phyloP scores from a whole-genome alignment of 2,329 filamentous ascomycete species.

The Aschersonia sp. region DNA sequence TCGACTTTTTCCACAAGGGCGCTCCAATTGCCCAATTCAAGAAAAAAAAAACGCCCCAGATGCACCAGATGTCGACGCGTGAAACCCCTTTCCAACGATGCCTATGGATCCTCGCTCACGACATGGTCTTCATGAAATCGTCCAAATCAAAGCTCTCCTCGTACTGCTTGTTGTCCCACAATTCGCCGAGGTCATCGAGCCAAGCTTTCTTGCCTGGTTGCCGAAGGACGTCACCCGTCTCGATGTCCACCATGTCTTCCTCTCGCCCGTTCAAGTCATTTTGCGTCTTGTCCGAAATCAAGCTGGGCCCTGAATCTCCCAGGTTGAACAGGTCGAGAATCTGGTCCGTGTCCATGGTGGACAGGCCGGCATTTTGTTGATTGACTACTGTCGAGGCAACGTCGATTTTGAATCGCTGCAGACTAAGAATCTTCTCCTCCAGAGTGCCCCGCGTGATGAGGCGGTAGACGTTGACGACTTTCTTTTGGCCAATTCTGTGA shows the following conservation, averaged over 20 bases:
- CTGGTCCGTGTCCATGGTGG: constrained; percentile 96
- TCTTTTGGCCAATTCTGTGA: constrained; percentile 97
- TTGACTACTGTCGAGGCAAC: constrained; percentile 97
- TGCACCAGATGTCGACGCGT: neutral
- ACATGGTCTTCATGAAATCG: constrained; percentile 91
- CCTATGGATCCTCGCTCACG: constrained; percentile 20
- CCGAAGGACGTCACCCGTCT: constrained; percentile 69
- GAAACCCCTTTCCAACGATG: neutral
- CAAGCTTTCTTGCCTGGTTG: constrained; percentile 95
- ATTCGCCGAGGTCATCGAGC: constrained; percentile 83
- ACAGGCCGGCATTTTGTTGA: constrained; percentile 90
- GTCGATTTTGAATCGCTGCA: constrained; percentile 99
- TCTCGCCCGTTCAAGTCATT: constrained; percentile 47
- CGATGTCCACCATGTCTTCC: constrained; percentile 84
- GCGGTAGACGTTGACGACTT: constrained; percentile 97
- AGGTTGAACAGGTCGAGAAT: constrained; percentile 94
- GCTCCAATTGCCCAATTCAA: too few species aligned
- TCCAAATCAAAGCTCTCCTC: constrained; percentile 96
- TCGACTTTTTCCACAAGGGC: too few species aligned
- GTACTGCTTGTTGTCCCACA: constrained; percentile 97
- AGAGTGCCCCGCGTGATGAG: constrained; percentile 90
- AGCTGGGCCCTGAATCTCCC: constrained; percentile 57
- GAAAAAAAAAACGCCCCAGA: too few species aligned
- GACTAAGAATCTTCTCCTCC: constrained; percentile 94
- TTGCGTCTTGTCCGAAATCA: constrained; percentile 46